phyloP scores from a whole-genome alignment of 208 protist genomes.

The Trypanosoma lewisi region DNA sequence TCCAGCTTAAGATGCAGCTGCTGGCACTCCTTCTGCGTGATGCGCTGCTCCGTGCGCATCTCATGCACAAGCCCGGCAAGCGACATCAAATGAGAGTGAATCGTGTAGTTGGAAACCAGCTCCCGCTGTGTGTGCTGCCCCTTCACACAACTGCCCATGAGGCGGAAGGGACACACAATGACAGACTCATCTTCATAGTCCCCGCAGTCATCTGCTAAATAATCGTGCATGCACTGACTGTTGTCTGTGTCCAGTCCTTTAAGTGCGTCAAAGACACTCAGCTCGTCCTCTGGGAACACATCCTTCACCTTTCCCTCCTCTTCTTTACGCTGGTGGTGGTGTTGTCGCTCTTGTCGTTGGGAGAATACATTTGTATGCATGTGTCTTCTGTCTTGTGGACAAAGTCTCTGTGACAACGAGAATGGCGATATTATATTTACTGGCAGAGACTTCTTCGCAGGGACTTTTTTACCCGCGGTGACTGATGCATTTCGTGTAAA shows the following conservation, averaged over 20 bases:
- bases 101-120: conserved; percentile 23
- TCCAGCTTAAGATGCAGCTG: conserved; percentile 26
- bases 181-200: conserved; percentile 19
- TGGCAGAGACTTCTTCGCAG: neutral
- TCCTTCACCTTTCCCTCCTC: neutral
- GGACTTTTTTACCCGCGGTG: neutral
- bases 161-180: conserved; percentile 35
- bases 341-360: no score
- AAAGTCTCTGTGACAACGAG: neutral
- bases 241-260: neutral
- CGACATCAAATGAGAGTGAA: conserved; percentile 26
- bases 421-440: neutral
- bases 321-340: neutral
- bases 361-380: no score
- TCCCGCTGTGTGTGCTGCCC: conserved; percentile 37
- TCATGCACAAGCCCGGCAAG: conserved; percentile 22
- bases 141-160: conserved; percentile 33
- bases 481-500: neutral
- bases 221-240: neutral
- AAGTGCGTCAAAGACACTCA: conserved; percentile 6
- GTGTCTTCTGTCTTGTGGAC: no score
- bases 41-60: conserved; percentile 29
- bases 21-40: conserved; percentile 23
- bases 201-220: neutral
- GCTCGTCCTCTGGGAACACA: conserved; percentile 8